Base-by-base conservation (phyloP, 306 rosid species). In the Vigna angularis region DNA sequence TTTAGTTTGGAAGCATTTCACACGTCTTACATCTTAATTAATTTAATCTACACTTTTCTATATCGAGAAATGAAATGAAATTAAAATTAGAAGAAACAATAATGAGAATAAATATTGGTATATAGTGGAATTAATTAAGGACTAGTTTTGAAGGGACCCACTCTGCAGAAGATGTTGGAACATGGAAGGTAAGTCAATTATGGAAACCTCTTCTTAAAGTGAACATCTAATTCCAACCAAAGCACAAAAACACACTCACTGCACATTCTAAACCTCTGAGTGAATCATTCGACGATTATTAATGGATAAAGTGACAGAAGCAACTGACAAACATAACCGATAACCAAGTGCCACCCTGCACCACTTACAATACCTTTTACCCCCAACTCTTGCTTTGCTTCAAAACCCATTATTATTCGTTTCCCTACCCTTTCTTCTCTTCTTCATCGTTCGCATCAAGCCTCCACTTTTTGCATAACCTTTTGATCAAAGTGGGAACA, bases 281-380 rank as follows among this genome's bases (percentile, higher is more conserved):
- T 11, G n/a, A 63, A 63, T 63, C 15, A 63, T 63, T 63, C 67
- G 3, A 36, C 36, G 24, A 64, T 64, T 38, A 64, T 64, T 64
- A 38, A 64, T 64, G 50, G 16, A 38, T 36, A 64, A 64, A 64
- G 50, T 64, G 18, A 36, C 49, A 63, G 16, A 8, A 40, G 45
- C 48, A 63, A 63, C 69, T 63, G 69, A 63, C 69, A 63, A 36
- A 63, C 11, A 64, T 64, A 36, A 64, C 70, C 70, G 49, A 64
- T 64, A 64, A 38, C 28, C 1, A 17, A 38, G 48, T 63, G 45
- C 15, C 50, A 45, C 49, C 6, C 68, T 15, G 14, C 7, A 12
- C 68, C 14, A 32, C 47, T 62, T 36, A 8, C 48, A 16, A 64
- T 3, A 16, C 11, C 45, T 56, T 56, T 59, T 9, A 14, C 66